Base-by-base conservation (phyloP, 2,329 filamentous ascomycete genomes). In the Claviceps paspali region DNA sequence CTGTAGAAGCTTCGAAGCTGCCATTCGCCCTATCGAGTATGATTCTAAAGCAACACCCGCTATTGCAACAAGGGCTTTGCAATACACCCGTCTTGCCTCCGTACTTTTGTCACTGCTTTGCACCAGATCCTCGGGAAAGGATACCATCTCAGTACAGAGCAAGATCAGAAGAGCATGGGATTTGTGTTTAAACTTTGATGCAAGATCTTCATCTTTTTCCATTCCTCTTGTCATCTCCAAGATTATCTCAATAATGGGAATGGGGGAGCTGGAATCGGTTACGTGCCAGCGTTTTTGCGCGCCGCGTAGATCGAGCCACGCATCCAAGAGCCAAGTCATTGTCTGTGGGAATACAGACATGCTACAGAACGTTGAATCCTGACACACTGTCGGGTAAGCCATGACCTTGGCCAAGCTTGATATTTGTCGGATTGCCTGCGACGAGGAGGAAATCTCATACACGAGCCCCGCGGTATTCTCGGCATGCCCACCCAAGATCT, bases 311-410 rank as follows among this genome's bases (percentile, higher is more conserved):
- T 61, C 56, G 26, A 65, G 54, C 43, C 64, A 52, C 6, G 59
- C 58, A 46, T 74, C 70, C 40, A 71, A 51, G 10, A 73, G 50
- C 68, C 67, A 72, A 10, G 63, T 57, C 1, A 59, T 50, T 40
- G 57, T 56, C 42, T 64, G 64, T 14, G 52, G 53, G 35, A 62
- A 60, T 39, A 52, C 52, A 12, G 54, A 49, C 9, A 50, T 45
- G 22, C 48, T 53, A 8, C 50, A 49, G 29, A 55, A 59, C 2
- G 47, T 50, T 4, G 51, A 37, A 14, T 55, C 52, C n/a, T 52
- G 47, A 8, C 54, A 57, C 6, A 56, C 32, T 5, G 65, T 45
- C 17, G 60, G 59, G 36, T 61, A 57, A 8, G 60, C 55, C 9
- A 73, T 47, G 7, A 70, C 57, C 11, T 54, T 57, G 9, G 64